phyloP scores from a whole-genome alignment of 148 eudicot genomes.

The Diospyros kaki region DNA sequence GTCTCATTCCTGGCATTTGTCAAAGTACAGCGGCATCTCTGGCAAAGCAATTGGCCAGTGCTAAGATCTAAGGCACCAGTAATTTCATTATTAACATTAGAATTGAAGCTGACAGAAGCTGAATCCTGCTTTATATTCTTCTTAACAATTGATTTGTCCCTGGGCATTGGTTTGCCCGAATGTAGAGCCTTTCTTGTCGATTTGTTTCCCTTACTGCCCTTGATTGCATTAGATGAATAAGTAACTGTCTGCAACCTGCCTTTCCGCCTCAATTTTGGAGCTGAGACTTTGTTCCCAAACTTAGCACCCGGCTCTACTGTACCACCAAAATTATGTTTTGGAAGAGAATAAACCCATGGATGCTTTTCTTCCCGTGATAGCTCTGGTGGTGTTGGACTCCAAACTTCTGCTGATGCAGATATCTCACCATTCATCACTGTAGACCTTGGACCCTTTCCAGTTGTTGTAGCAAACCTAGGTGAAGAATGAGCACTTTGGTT shows the following conservation, averaged over 20 bases:
- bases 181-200: slow-evolving; percentile 40
- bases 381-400: slow-evolving; percentile 21
- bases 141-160: slow-evolving; percentile 45
- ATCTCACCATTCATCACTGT: slow-evolving; percentile 13
- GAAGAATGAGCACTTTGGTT: slow-evolving; percentile 19
- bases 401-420: slow-evolving; percentile 16
- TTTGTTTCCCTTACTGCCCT: slow-evolving; percentile 44
- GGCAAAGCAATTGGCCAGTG: slow-evolving; percentile 58
- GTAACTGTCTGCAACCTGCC: slow-evolving; percentile 32
- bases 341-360: slow-evolving; percentile 20
- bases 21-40: slow-evolving; percentile 71
- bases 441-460: slow-evolving; percentile 19
- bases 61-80: slow-evolving; percentile 31
- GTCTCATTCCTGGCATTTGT: slow-evolving; percentile 42
- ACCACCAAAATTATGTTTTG: slow-evolving; percentile 14
- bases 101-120: slow-evolving; percentile 21
- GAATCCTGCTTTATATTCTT: slow-evolving; percentile 52
- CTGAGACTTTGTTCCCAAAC: slow-evolving; percentile 26
- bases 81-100: slow-evolving; percentile 32
- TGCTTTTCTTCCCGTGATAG: slow-evolving; percentile 21
- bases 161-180: slow-evolving; percentile 54
- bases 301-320: slow-evolving; percentile 22
- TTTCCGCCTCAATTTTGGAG: slow-evolving; percentile 34
- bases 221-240: slow-evolving; percentile 29
- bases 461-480: slow-evolving; percentile 9